These are phyloP conservation scores for Calocybe indica DNA, from an alignment of 768 basidiomycete genomes.

Conservation along the genomic window DNA sequence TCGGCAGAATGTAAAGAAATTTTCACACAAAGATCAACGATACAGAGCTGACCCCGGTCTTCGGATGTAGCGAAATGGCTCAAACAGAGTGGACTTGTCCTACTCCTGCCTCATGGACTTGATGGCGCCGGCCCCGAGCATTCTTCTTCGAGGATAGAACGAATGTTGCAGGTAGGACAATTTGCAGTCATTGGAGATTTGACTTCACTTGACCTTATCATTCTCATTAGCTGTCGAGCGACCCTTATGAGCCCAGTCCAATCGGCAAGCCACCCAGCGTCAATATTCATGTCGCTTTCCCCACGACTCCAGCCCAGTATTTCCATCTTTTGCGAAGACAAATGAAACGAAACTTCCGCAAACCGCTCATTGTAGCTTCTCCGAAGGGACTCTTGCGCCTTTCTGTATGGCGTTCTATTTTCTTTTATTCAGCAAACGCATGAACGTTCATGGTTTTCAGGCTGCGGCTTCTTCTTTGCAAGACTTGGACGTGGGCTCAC, in stretches of 20 bases:
- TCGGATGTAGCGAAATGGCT: slow-evolving; percentile 76
- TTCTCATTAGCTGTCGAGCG: slow-evolving; percentile 66
- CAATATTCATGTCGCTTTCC: slow-evolving; percentile 83
- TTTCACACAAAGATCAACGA: background rate
- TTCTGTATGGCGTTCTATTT: slow-evolving; percentile 41
- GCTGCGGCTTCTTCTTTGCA: slow-evolving; percentile 64
- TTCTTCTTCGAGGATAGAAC: slow-evolving; percentile 81
- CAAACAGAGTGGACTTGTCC: slow-evolving; percentile 82
- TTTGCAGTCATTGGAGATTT: background rate
- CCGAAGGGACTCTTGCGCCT: slow-evolving; percentile 82
- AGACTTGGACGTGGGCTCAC: slow-evolving; percentile 53
- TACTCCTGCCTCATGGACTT: slow-evolving; percentile 84
- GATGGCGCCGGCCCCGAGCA: slow-evolving; percentile 95
- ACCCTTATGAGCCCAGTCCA: slow-evolving; percentile 34
- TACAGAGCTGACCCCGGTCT: background rate
- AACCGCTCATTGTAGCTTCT: slow-evolving; percentile 78
- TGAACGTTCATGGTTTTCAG: slow-evolving; percentile 28
- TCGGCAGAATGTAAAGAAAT: slow-evolving; percentile 69
- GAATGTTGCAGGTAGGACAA: slow-evolving; percentile 73
- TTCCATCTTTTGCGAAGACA: slow-evolving; percentile 92
- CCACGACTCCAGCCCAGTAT: slow-evolving; percentile 87
- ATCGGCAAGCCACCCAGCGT: slow-evolving; percentile 41
- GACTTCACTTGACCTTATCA: slow-evolving; percentile 1
- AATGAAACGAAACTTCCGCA: slow-evolving; percentile 78
- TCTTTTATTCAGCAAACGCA: background rate